Conservation (phyloP, 768 basidiomycete genomes). For the Hemileccinum impolitum region DNA sequence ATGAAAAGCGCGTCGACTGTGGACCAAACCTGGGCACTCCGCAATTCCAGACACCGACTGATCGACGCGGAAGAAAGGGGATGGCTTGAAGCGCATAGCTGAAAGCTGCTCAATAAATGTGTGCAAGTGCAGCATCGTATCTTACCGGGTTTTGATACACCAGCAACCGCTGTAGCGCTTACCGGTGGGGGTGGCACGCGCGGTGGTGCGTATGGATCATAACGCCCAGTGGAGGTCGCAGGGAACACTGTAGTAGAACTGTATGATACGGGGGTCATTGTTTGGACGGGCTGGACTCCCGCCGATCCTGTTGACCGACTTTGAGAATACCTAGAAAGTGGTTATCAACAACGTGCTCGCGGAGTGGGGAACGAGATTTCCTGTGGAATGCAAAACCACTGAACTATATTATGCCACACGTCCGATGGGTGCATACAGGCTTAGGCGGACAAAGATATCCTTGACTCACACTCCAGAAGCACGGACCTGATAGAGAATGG, state of each 20-base stretch:
- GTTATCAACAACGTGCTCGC: conserved; percentile 16
- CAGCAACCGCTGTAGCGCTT: conserved; percentile 32
- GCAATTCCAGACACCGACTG: conserved; percentile 60
- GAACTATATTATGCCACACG: conserved; percentile 8
- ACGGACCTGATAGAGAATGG: conserved; percentile 65
- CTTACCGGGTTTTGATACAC: conserved; percentile 28
- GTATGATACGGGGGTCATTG: conserved; percentile 20
- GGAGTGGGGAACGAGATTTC: not conserved
- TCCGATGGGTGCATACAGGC: conserved; percentile 9
- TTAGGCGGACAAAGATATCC: conserved; percentile 8
- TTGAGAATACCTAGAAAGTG: conserved; percentile 26
- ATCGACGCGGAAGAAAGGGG: conserved; percentile 72
- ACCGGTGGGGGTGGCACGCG: conserved; percentile 40
- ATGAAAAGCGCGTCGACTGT: not conserved
- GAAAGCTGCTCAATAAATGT: conserved; percentile 13
- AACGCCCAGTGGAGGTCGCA: conserved; percentile 39
- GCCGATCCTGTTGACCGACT: conserved; percentile 23
- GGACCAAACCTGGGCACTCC: conserved; percentile 74
- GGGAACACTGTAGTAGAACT: conserved; percentile 21
- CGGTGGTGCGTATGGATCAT: conserved; percentile 67
- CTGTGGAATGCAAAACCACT: conserved; percentile 7
- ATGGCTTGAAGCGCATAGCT: conserved; percentile 77
- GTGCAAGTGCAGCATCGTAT: conserved; percentile 12
- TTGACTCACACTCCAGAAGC: conserved; percentile 60
- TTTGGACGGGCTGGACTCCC: conserved; percentile 24